A percentile compares a stretch with the other conserved stretches of the same genome.
phyloP scores from a whole-genome alignment of 2,329 filamentous ascomycete species.

The Aureobasidium sp. region DNA sequence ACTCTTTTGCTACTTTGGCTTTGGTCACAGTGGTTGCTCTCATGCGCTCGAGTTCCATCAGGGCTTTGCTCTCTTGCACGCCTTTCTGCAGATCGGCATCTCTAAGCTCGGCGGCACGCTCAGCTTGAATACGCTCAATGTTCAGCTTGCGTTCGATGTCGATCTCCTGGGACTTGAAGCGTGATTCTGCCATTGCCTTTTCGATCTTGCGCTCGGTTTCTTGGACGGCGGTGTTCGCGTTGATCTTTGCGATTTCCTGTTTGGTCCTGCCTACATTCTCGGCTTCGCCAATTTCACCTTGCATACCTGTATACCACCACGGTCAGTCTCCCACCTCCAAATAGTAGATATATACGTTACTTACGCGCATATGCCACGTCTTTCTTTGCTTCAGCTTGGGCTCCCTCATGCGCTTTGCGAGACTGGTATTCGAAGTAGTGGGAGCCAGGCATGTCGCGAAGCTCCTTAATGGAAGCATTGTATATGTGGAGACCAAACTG shows the following conservation, averaged over 20 bases:
- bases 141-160: constrained; percentile 66
- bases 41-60: constrained; percentile 72
- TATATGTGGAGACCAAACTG: constrained; percentile 66
- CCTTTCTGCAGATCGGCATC: constrained; percentile 75
- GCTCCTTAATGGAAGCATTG: constrained; percentile 75
- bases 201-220: constrained; percentile 81
- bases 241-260: constrained; percentile 80
- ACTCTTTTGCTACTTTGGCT: constrained; percentile 62
- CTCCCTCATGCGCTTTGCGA: constrained; percentile 74
- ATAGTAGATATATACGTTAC: neutral
- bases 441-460: constrained; percentile 74
- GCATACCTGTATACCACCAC: constrained; percentile 31
- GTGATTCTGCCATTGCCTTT: constrained; percentile 70
- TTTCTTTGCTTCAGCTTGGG: constrained; percentile 44
- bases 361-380: constrained; percentile 50
- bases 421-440: constrained; percentile 77
- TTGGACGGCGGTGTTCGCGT: constrained; percentile 74
- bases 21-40: constrained; percentile 72
- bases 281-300: constrained; percentile 68
- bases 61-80: constrained; percentile 69
- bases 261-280: constrained; percentile 73
- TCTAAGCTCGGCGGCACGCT: constrained; percentile 63
- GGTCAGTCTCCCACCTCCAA: neutral
- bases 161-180: constrained; percentile 65
- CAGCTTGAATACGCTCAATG: constrained; percentile 66